Evolutionary conservation across 805 yeast genomes (phyloP).

Genomic region (Hanseniaspora valbyensis): DNA sequence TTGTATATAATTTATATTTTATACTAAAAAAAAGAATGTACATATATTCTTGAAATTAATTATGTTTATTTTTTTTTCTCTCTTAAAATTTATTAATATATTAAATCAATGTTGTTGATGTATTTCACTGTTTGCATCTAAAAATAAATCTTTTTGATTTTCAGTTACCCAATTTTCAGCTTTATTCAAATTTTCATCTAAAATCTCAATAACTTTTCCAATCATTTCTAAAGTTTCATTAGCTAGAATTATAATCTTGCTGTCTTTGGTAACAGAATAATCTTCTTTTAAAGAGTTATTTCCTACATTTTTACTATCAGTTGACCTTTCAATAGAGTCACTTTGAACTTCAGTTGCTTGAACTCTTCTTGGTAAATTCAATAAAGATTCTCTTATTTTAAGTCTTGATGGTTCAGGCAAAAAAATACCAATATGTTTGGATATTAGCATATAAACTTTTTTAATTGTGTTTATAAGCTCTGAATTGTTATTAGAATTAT

Average conservation of each 20-base stretch:
- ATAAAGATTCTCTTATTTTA: slow-evolving; percentile 65
- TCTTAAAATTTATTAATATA: no score
- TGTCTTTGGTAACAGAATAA: slow-evolving; percentile 38
- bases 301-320: not conserved
- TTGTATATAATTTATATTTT: no score
- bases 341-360: slow-evolving; percentile 28
- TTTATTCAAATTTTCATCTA: slow-evolving; percentile 70
- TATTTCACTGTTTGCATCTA: not conserved
- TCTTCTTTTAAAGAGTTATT: not conserved
- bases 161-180: slow-evolving; percentile 75
- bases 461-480: slow-evolving; percentile 84
- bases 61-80: not conserved
- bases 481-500: slow-evolving; percentile 27
- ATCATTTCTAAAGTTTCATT: slow-evolving; percentile 85
- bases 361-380: slow-evolving; percentile 58
- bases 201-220: slow-evolving; percentile 66
- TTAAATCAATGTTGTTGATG: not conserved
- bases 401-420: slow-evolving; percentile 69
- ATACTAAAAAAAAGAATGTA: no score
- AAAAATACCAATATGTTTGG: slow-evolving; percentile 69
- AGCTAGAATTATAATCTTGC: slow-evolving; percentile 68
- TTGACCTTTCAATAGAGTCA: no score
- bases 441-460: slow-evolving; percentile 73
- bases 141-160: slow-evolving; percentile 29
- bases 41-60: not conserved